phyloP scores from a whole-genome alignment of 2,329 filamentous ascomycete genomes.

The Penicillium glabrum region DNA sequence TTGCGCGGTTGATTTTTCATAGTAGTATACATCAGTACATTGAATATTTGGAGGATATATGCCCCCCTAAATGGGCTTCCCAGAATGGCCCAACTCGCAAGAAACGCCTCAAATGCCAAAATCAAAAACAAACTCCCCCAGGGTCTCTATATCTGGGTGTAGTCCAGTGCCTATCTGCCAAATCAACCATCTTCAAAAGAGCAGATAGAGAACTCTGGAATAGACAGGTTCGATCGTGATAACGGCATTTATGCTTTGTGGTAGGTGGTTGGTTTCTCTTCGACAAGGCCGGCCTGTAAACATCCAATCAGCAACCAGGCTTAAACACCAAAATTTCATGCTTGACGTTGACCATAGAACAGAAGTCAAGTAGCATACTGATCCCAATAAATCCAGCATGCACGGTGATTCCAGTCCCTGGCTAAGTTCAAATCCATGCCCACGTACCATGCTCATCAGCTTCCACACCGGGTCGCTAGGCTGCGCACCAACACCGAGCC shows the following conservation, averaged over 20 bases:
- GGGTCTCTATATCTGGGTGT: background rate
- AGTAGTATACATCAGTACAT: background rate
- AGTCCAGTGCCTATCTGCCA: background rate
- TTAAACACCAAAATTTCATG: too few relatives aligned
- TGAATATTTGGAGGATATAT: background rate
- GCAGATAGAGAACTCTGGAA: background rate
- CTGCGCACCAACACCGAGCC: conserved; percentile 95
- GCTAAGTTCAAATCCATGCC: background rate
- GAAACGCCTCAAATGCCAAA: conserved; percentile 28
- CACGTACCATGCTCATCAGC: conserved; percentile 73
- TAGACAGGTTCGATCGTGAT: background rate
- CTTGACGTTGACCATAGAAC: background rate
- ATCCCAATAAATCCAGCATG: background rate
- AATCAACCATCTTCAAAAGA: background rate
- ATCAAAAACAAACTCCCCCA: conserved; percentile 4
- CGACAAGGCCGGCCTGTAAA: conserved; percentile 35
- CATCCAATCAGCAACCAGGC: conserved; percentile 1
- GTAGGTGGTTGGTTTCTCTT: conserved; percentile 27
- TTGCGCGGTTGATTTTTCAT: background rate
- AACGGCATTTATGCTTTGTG: conserved; percentile 17
- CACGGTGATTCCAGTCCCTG: background rate
- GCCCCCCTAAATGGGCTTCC: background rate
- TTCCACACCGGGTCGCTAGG: conserved; percentile 88
- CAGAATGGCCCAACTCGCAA: conserved; percentile 12
- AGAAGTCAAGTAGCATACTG: background rate